Conservation (phyloP, 78 protist species). For the Dictyostelium purpureum region DNA sequence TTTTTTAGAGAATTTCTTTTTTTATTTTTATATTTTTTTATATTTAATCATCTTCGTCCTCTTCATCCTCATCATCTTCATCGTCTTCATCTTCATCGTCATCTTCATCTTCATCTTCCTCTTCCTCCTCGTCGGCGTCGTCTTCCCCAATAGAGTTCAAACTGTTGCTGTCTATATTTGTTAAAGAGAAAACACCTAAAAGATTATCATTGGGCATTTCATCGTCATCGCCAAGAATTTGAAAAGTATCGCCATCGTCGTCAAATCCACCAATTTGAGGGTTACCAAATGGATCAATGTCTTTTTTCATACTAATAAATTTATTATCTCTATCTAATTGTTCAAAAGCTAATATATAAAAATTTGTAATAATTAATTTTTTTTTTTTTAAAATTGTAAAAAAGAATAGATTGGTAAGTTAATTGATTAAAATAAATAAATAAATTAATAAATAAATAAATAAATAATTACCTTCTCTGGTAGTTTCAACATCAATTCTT, state of each 20-base stretch:
- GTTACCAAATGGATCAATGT: not conserved
- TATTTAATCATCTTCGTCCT: not conserved
- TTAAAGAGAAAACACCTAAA: not conserved
- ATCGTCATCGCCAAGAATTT: not conserved
- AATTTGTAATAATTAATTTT: too few relatives aligned
- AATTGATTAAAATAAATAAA: too few relatives aligned
- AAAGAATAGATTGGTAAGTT: too few relatives aligned
- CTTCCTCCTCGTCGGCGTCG: not conserved
- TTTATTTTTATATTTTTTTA: not conserved
- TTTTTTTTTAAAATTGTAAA: too few relatives aligned
- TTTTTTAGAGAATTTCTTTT: too few relatives aligned
- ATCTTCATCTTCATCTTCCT: not conserved
- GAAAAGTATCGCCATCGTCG: not conserved
- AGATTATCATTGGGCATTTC: not conserved
- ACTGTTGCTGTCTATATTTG: not conserved
- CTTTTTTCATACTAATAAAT: not conserved
- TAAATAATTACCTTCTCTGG: too few relatives aligned
- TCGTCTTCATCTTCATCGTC: slow-evolving; percentile 11
- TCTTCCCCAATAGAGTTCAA: not conserved
- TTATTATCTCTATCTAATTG: too few relatives aligned
- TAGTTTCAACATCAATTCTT: not conserved
- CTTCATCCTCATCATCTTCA: not conserved
- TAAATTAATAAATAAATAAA: too few relatives aligned
- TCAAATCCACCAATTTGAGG: not conserved
- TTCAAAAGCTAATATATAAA: too few relatives aligned